Evolutionary conservation across 352 stramenopile genomes (phyloP), one percentile per base, ranked within the genome.

Genomic region (Thalassiosira ordinaria): DNA sequence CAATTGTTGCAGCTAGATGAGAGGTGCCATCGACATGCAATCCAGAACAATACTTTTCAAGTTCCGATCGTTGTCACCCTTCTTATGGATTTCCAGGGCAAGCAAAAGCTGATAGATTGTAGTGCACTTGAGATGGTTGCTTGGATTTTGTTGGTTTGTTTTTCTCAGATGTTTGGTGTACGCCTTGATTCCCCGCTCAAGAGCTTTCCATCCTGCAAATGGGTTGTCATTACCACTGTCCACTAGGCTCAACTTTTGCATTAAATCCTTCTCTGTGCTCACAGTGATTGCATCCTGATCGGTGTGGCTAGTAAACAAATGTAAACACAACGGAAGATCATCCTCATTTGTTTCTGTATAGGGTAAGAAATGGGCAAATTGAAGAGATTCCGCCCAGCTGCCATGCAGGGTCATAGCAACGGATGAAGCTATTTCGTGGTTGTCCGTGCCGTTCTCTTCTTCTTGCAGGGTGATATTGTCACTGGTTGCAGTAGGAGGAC

Each of bases 151-250:
- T 11, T 55, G 9, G 14, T 39, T 35, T 16, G 13, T 53, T 56
- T 60, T 67, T 24, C 29, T n/a, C 55, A 16, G 61, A 47, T 59
- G 9, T 33, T 77, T 69, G 37, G 69, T 37, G 16, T 26, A 35
- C 18, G n/a, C 22, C 20, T 63, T 69, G 7, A 77, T 77, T 64
- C 56, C 53, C 44, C 52, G 44, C 26, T 84, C 60, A 35, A 96
- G 94, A 0, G 93, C 55, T 41, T 84, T 85, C 86, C 69, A 60
- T 61, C 51, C 77, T 74, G 13, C 93, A 41, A 27, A 90, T 59
- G 27, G 73, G 55, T 63, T 90, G 26, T 22, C 76, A 69, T 22
- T 73, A 3, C 61, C 31, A 53, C 2, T 13, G 9, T 26, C 67
- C 22, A 69, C 74, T 56, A 80, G 74, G 52, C 20, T 78, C 57